A percentile compares a stretch with the other conserved stretches of the same genome.
Conservation (phyloP, 805 yeast genomes). For the Wilhelminamyces savonicus region DNA sequence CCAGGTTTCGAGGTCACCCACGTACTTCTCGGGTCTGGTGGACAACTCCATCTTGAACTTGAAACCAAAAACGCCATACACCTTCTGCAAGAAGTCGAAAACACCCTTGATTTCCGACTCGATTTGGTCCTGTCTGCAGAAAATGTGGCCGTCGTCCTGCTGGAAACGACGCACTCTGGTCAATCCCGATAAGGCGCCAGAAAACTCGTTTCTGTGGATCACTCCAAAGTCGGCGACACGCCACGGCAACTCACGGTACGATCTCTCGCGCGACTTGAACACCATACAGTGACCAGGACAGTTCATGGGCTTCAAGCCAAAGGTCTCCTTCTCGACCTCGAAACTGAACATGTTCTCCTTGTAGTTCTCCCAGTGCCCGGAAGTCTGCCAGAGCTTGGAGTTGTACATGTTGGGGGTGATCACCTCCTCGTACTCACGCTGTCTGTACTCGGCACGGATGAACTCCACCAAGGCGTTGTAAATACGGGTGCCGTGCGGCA, state of each 20-base stretch:
- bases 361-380: slow-evolving; percentile 98
- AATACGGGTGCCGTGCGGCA: slow-evolving; percentile 98
- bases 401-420: slow-evolving; percentile 99
- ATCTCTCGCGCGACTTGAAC: slow-evolving; percentile 88
- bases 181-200: slow-evolving; percentile 85
- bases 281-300: slow-evolving; percentile 91
- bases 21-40: slow-evolving; percentile 94
- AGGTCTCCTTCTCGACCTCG: slow-evolving; percentile 93
- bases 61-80: slow-evolving; percentile 90
- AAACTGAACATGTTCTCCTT: slow-evolving; percentile 96
- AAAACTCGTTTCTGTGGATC: slow-evolving; percentile 91
- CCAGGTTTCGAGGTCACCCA: slow-evolving; percentile 95
- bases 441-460: slow-evolving; percentile 77
- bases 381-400: slow-evolving; percentile 95
- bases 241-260: slow-evolving; percentile 96
- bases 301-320: slow-evolving; percentile 92
- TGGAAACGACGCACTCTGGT: slow-evolving; percentile 99
- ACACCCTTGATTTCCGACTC: slow-evolving; percentile 77
- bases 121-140: slow-evolving; percentile 90
- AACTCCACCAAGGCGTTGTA: slow-evolving; percentile 81
- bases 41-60: slow-evolving; percentile 95
- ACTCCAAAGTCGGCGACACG: slow-evolving; percentile 98
- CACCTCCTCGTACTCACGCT: slow-evolving; percentile 96
- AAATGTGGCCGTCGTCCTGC: slow-evolving; percentile 98
- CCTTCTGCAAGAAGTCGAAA: slow-evolving; percentile 76